Conservation (phyloP, 768 basidiomycete genomes). For the Suillus lakei region DNA sequence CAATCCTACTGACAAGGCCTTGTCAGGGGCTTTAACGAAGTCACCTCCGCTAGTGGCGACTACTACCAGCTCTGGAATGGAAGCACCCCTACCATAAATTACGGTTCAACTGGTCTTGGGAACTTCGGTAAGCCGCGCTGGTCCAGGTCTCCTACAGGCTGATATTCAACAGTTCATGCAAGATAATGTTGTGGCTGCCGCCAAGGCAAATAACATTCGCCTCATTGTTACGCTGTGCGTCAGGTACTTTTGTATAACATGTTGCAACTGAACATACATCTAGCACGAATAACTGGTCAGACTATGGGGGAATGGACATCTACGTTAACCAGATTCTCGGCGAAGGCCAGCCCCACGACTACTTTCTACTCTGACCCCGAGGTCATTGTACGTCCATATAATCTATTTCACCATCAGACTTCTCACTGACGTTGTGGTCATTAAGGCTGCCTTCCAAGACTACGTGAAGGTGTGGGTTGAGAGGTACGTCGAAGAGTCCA, state of each 20-base stretch:
- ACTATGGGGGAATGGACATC: slow-evolving; percentile 32
- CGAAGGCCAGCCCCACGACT: slow-evolving; percentile 28
- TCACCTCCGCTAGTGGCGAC: slow-evolving; percentile 48
- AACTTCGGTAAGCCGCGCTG: slow-evolving; percentile 46
- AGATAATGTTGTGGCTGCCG: slow-evolving; percentile 27
- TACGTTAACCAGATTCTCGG: slow-evolving; percentile 35
- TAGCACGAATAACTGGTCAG: slow-evolving; percentile 26
- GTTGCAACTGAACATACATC: background rate
- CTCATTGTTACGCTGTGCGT: slow-evolving; percentile 24
- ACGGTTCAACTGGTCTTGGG: slow-evolving; percentile 53
- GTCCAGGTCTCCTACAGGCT: background rate
- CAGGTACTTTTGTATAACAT: background rate
- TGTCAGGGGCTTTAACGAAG: slow-evolving; percentile 62
- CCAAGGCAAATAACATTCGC: slow-evolving; percentile 24
- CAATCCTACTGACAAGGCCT: background rate
- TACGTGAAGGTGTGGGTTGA: slow-evolving; percentile 29
- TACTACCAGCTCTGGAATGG: slow-evolving; percentile 63
- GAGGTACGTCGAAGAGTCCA: slow-evolving; percentile 29
- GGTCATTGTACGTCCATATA: slow-evolving; percentile 19
- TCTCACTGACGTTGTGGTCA: background rate
- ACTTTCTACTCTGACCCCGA: slow-evolving; percentile 32
- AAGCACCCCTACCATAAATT: slow-evolving; percentile 55
- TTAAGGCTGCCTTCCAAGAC: slow-evolving; percentile 28
- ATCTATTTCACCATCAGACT: background rate
- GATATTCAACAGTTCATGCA: background rate